These are phyloP conservation scores for Phialophora tarda DNA, from an alignment of 2,329 filamentous ascomycete genomes.

Conservation along the genomic window DNA sequence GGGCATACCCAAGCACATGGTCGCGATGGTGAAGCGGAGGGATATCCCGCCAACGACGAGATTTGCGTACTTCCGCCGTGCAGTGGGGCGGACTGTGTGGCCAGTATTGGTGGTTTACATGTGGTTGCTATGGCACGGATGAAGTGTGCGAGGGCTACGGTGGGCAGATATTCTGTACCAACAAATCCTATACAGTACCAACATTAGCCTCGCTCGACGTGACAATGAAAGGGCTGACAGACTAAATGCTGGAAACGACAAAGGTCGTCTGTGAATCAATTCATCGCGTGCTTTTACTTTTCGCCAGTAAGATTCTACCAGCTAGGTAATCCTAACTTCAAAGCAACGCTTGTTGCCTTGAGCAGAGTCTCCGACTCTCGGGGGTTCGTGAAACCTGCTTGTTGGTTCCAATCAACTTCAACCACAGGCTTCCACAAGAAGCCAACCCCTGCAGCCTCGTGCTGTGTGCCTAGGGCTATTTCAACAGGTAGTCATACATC, in stretches of 20 bases:
- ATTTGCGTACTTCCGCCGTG: slow-evolving; percentile 65
- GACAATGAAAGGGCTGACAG: not conserved
- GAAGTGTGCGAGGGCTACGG: not conserved
- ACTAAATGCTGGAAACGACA: not conserved
- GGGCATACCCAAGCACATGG: slow-evolving; percentile 26
- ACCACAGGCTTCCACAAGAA: not conserved
- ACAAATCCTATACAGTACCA: not conserved
- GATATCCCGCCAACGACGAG: slow-evolving; percentile 56
- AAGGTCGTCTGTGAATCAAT: not conserved
- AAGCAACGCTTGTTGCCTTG: not conserved
- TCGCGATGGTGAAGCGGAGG: slow-evolving; percentile 41
- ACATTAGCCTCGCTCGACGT: not conserved
- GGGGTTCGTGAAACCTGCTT: not conserved
- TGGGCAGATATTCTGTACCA: not conserved
- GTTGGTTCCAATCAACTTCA: not conserved
- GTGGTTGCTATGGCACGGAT: slow-evolving; percentile 62
- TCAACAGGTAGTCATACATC: slow-evolving; percentile 2
- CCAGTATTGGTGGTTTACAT: slow-evolving; percentile 69
- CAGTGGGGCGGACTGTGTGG: slow-evolving; percentile 66
- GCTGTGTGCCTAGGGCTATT: not conserved
- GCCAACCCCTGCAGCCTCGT: not conserved
- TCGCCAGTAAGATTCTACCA: not conserved
- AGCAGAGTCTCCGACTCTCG: not conserved
- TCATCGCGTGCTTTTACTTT: not conserved
- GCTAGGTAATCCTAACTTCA: not conserved